Base-by-base conservation (phyloP, 768 basidiomycete genomes). In the Leucocoprinus sp. region DNA sequence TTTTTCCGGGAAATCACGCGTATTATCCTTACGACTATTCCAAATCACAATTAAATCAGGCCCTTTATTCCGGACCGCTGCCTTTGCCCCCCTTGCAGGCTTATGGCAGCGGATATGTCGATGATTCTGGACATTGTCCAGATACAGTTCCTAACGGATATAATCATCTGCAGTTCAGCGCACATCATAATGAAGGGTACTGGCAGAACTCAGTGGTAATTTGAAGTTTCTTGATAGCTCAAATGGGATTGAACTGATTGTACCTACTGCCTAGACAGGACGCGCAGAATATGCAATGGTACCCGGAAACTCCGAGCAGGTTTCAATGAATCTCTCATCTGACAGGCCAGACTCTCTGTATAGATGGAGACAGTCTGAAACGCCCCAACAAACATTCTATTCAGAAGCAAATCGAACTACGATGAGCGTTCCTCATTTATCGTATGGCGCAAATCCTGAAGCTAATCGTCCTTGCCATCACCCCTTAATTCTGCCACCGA, bases 311-410 rank as follows among this genome's bases (percentile, higher is more conserved):
- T 14, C 31, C 11, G 31, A 31, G 5, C 31, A 7, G 6, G 14
- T 14, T 14, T n/a, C 6, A 31, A 31, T 31, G 31, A n/a, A 4
- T 31, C 3, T 14, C 31, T 7, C 31, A 31, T 4, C 6, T 11
- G 31, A 31, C 31, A 14, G n/a, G 31, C 14, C 12, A 2, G 28
- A 38, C 12, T 23, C 12, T 12, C 37, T 38, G 6, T 45, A 45
- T 12, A 31, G 33, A 37, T 45, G 44, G 44, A 17, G 14, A 21
- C 28, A 28, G 12, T 18, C 38, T 15, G 27, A 26, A 21, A 14
- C 29, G 12, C 38, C 38, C 21, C 44, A 45, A 29, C 28, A 29
- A 29, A n/a, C n/a, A n/a, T n/a, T n/a, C n/a, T n/a, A n/a, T n/a
- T n/a, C n/a, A n/a, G n/a, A n/a, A n/a, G n/a, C n/a, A n/a, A n/a